These are phyloP conservation scores for Phialocephala subalpina DNA, from an alignment of 2,329 filamentous ascomycete genomes.

Conservation along the genomic window DNA sequence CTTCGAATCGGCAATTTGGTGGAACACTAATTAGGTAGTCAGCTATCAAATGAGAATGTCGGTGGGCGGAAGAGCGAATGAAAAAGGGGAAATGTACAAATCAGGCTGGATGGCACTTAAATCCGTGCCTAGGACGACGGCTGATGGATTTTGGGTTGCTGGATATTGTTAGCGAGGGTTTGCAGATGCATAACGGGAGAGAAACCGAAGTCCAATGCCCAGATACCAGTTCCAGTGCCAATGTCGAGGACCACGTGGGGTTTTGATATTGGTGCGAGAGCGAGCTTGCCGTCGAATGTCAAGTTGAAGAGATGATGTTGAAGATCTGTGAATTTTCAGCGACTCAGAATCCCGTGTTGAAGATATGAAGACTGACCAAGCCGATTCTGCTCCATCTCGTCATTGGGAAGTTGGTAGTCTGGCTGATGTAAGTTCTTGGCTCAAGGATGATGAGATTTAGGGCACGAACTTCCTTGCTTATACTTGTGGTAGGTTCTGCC, in stretches of 20 bases:
- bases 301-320: conserved; percentile 34
- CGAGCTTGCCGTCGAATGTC: conserved; percentile 32
- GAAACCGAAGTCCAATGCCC: conserved; percentile 45
- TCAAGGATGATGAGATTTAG: not conserved
- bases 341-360: not conserved
- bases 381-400: conserved; percentile 29
- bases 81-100: conserved; percentile 15
- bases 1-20: conserved; percentile 35
- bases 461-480: conserved; percentile 29
- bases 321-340: conserved; percentile 26
- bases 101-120: conserved; percentile 43
- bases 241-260: conserved; percentile 48
- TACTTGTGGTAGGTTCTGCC: conserved; percentile 30
- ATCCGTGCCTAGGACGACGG: conserved; percentile 40
- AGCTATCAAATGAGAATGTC: not conserved
- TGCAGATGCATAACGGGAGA: not conserved
- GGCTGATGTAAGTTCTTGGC: conserved; percentile 9
- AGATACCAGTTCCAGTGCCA: conserved; percentile 51
- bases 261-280: conserved; percentile 39
- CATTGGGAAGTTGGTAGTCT: conserved; percentile 36
- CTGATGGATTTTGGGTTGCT: conserved; percentile 35
- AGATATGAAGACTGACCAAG: conserved; percentile 19
- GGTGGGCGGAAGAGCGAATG: not conserved
- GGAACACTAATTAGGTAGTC: conserved; percentile 47
- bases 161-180: conserved; percentile 25